phyloP scores from a whole-genome alignment of 345 rosid genomes.

The Eucalyptus erythrocorys region DNA sequence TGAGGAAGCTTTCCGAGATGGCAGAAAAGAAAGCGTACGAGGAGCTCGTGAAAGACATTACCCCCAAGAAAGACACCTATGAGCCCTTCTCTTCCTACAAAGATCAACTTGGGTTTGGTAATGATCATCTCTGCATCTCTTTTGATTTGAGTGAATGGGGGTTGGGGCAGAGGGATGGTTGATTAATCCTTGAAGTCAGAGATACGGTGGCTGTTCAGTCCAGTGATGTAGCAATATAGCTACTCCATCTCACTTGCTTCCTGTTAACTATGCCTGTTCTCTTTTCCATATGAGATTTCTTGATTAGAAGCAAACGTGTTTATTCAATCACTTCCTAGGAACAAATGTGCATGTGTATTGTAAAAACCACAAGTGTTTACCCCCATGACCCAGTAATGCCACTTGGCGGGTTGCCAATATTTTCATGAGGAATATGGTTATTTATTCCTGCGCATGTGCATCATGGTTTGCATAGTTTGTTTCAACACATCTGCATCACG shows the following conservation, averaged over 20 bases:
- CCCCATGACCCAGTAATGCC: neutral
- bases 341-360: neutral
- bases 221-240: neutral
- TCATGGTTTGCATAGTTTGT: neutral
- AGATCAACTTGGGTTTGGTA: slow-evolving; percentile 97
- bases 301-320: neutral
- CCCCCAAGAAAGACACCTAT: slow-evolving; percentile 30
- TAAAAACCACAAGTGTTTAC: neutral
- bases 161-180: neutral
- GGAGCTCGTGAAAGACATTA: slow-evolving; percentile 87
- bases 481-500: neutral
- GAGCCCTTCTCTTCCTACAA: slow-evolving; percentile 96
- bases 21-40: slow-evolving; percentile 76
- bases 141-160: neutral
- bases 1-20: slow-evolving; percentile 52
- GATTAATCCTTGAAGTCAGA: neutral
- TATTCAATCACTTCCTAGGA: neutral
- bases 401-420: neutral
- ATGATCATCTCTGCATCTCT: neutral
- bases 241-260: neutral
- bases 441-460: neutral
- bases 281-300: neutral
- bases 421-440: neutral
- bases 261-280: neutral
- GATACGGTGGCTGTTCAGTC: neutral